Percentiles rank a stretch among this genome's conserved stretches.
These are phyloP conservation scores for Sphaerostilbella broomeana DNA, from an alignment of 2,329 filamentous ascomycete species.

Conservation along the genomic window DNA sequence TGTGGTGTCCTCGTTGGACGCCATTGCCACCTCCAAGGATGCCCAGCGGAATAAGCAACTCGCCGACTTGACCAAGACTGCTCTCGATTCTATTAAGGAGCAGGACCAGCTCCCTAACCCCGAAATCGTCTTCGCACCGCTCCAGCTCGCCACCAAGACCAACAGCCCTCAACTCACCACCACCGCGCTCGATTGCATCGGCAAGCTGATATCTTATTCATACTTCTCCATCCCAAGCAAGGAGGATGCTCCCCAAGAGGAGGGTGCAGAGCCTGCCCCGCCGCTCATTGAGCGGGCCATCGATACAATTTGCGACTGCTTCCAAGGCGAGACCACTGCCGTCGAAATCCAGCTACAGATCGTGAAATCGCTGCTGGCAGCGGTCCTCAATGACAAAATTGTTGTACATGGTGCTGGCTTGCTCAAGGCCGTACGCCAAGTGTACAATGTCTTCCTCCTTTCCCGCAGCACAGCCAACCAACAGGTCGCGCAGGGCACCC, in stretches of 20 bases:
- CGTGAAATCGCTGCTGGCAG: constrained; percentile 90
- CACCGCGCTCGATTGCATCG: constrained; percentile 91
- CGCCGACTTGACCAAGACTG: constrained; percentile 71
- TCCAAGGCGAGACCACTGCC: constrained; percentile 90
- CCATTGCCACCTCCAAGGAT: constrained; percentile 86
- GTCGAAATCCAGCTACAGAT: constrained; percentile 95
- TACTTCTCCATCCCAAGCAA: constrained; percentile 76
- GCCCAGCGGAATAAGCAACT: constrained; percentile 80
- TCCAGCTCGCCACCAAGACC: constrained; percentile 84
- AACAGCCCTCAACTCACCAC: constrained; percentile 80
- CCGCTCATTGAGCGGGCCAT: constrained; percentile 95
- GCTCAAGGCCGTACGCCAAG: constrained; percentile 92
- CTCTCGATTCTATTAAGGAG: constrained; percentile 79
- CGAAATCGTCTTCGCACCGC: constrained; percentile 82
- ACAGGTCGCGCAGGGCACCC: constrained; percentile 90
- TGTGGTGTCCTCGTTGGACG: constrained; percentile 86
- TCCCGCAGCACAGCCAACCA: constrained; percentile 93
- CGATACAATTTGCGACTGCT: constrained; percentile 98
- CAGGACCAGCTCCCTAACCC: constrained; percentile 80
- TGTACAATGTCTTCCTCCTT: constrained; percentile 97
- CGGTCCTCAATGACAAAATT: constrained; percentile 96
- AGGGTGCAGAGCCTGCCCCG: constrained; percentile 37
- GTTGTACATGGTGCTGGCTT: constrained; percentile 95
- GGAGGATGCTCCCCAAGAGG: constrained; percentile 37
- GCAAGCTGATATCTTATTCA: constrained; percentile 97